Conservation (phyloP, 2,329 filamentous ascomycete species). For the Talaromyces sp. region DNA sequence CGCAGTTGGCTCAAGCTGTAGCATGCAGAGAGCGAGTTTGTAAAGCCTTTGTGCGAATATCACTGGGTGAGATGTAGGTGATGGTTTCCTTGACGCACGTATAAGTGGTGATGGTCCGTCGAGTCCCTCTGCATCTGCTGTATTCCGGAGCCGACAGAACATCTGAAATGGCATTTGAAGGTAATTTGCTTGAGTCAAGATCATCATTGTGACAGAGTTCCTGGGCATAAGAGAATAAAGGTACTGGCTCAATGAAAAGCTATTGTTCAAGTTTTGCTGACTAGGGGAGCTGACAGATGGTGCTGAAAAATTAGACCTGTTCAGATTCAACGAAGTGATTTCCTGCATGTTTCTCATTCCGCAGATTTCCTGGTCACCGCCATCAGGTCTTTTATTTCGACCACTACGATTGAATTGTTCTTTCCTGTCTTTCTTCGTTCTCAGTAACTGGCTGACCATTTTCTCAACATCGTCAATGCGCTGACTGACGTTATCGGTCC, state of each 20-base stretch:
- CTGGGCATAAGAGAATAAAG: conserved; percentile 21
- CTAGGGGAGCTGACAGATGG: conserved; percentile 4
- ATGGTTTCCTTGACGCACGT: not conserved
- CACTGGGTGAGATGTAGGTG: conserved; percentile 10
- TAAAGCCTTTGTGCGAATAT: conserved; percentile 21
- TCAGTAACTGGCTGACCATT: conserved; percentile 6
- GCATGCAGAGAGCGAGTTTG: conserved; percentile 22
- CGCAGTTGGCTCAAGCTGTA: conserved; percentile 13
- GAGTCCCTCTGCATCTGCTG: not conserved
- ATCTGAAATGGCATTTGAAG: conserved; percentile 15
- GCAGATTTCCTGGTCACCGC: not conserved
- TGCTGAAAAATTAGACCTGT: not conserved
- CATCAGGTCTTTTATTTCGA: not conserved
- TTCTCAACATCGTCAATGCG: conserved; percentile 13
- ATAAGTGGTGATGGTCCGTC: not conserved
- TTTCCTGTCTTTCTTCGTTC: not conserved
- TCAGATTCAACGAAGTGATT: not conserved
- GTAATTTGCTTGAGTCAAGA: not conserved
- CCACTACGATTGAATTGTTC: not conserved
- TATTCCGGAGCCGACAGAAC: not conserved
- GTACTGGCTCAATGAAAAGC: conserved; percentile 20
- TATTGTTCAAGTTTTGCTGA: conserved; percentile 20
- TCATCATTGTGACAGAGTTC: not conserved
- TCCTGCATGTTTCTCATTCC: not conserved
- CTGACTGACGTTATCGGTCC: not conserved